These are phyloP conservation scores for Cordyceps cateniannulata DNA, from an alignment of 2,329 filamentous ascomycete genomes.

Conservation along the genomic window DNA sequence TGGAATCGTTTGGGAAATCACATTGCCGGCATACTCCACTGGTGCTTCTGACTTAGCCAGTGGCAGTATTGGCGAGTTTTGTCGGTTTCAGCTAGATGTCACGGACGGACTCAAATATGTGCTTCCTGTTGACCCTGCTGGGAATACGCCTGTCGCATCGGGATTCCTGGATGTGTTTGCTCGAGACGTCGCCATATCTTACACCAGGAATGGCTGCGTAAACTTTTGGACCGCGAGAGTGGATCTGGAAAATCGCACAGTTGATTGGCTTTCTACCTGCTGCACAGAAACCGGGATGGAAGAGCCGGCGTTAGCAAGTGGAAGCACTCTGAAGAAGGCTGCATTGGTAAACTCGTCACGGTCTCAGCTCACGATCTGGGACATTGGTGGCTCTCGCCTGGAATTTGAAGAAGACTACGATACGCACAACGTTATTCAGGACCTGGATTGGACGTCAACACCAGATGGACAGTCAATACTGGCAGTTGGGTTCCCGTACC, in stretches of 20 bases:
- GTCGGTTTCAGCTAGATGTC: slow-evolving; percentile 59
- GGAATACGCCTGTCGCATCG: slow-evolving; percentile 61
- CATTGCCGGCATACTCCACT: slow-evolving; percentile 45
- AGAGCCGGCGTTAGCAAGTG: slow-evolving; percentile 72
- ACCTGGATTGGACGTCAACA: slow-evolving; percentile 91
- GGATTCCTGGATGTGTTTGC: slow-evolving; percentile 83
- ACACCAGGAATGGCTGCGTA: slow-evolving; percentile 66
- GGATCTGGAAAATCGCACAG: slow-evolving; percentile 47
- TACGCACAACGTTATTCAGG: slow-evolving; percentile 67
- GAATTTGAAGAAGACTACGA: slow-evolving; percentile 75
- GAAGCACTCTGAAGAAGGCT: slow-evolving; percentile 79
- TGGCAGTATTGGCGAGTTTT: slow-evolving; percentile 55
- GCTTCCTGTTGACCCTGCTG: slow-evolving; percentile 80
- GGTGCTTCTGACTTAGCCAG: slow-evolving; percentile 19
- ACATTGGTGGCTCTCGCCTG: slow-evolving; percentile 71
- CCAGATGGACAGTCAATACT: slow-evolving; percentile 83
- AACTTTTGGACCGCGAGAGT: slow-evolving; percentile 82
- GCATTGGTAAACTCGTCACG: slow-evolving; percentile 70
- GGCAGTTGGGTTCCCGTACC: slow-evolving; percentile 86
- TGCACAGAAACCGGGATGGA: slow-evolving; percentile 71
- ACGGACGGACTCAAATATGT: slow-evolving; percentile 58
- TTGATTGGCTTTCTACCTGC: slow-evolving; percentile 80
- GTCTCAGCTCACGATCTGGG: slow-evolving; percentile 83
- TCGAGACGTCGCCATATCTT: slow-evolving; percentile 79
- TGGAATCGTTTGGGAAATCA: slow-evolving; percentile 76